These are phyloP conservation scores for Raphanus hybrid DNA, from an alignment of 441 rosid genomes.

Conservation along the genomic window DNA sequence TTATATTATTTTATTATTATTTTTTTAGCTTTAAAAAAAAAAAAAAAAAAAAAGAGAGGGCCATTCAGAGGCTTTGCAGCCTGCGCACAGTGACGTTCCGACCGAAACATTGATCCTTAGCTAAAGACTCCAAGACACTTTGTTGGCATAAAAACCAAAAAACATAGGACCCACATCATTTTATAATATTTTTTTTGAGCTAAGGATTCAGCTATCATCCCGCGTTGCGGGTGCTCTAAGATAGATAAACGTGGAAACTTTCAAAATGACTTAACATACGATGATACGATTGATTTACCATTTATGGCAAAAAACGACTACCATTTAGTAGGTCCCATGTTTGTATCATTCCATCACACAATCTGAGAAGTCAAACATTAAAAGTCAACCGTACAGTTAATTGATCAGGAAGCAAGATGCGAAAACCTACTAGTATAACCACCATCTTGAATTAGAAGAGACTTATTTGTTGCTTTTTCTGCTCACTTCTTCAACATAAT, in stretches of 20 bases:
- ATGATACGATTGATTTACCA: constrained; percentile 12
- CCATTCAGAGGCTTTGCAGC: no score
- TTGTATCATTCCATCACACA: constrained; percentile 12
- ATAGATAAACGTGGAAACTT: not conserved
- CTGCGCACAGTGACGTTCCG: no score
- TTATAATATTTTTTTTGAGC: no score
- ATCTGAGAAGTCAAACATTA: constrained; percentile 19
- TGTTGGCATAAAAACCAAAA: no score
- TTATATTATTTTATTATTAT: no score
- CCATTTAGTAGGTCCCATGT: constrained; percentile 10
- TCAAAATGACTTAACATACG: not conserved
- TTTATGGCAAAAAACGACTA: not conserved
- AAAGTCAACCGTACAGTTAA: constrained; percentile 32
- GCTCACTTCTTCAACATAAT: constrained; percentile 32
- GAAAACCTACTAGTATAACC: constrained; percentile 10
- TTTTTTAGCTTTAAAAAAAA: no score
- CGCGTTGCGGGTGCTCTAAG: no score
- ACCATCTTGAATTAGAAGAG: constrained; percentile 27
- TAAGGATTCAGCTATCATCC: no score
- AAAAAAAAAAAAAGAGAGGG: no score
- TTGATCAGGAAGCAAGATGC: constrained; percentile 16
- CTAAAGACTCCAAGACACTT: no score
- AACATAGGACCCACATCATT: no score
- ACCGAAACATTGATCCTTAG: no score
- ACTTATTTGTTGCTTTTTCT: constrained; percentile 28